A percentile compares a stretch with the other conserved stretches of the same genome.
These are phyloP conservation scores for Dactylellina cionopaga DNA, from an alignment of 2,329 filamentous ascomycete species.

Conservation along the genomic window DNA sequence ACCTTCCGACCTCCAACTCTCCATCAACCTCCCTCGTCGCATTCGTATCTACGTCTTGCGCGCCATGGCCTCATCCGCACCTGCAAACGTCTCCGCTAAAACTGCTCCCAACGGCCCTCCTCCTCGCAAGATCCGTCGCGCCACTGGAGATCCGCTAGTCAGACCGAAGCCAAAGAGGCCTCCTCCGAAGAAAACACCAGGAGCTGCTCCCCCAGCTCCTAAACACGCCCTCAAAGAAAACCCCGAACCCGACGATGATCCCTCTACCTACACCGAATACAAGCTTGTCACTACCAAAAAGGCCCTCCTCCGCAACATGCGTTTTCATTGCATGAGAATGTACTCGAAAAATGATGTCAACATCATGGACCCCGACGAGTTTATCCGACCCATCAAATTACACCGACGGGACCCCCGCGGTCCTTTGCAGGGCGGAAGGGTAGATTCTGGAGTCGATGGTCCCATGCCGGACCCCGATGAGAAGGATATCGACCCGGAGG, in stretches of 20 bases:
- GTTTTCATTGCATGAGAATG: slow-evolving; percentile 88
- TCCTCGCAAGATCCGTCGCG: slow-evolving; percentile 40
- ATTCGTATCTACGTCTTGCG: slow-evolving; percentile 7
- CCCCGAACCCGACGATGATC: slow-evolving; percentile 43
- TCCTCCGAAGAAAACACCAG: slow-evolving; percentile 35
- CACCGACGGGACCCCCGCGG: slow-evolving; percentile 87
- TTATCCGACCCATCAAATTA: slow-evolving; percentile 85
- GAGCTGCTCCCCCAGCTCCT: slow-evolving; percentile 12
- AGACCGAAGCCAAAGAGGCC: slow-evolving; percentile 44
- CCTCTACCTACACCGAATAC: slow-evolving; percentile 63
- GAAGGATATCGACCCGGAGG: slow-evolving; percentile 74
- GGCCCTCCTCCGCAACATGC: slow-evolving; percentile 78
- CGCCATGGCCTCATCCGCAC: slow-evolving; percentile 45
- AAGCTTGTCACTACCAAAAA: slow-evolving; percentile 86
- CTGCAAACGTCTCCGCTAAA: slow-evolving; percentile 32
- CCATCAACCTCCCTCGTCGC: background rate
- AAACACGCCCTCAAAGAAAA: slow-evolving; percentile 19
- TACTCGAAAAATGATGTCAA: slow-evolving; percentile 72
- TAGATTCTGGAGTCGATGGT: slow-evolving; percentile 68
- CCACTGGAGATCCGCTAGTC: slow-evolving; percentile 42
- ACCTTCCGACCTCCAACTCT: background rate
- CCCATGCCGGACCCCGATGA: slow-evolving; percentile 61
- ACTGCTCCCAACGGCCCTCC: slow-evolving; percentile 3
- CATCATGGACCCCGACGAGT: slow-evolving; percentile 80
- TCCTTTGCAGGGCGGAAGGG: slow-evolving; percentile 71